Evolutionary conservation across 2,329 filamentous ascomycete species (phyloP).

Genomic region (Blastomyces parvus): DNA sequence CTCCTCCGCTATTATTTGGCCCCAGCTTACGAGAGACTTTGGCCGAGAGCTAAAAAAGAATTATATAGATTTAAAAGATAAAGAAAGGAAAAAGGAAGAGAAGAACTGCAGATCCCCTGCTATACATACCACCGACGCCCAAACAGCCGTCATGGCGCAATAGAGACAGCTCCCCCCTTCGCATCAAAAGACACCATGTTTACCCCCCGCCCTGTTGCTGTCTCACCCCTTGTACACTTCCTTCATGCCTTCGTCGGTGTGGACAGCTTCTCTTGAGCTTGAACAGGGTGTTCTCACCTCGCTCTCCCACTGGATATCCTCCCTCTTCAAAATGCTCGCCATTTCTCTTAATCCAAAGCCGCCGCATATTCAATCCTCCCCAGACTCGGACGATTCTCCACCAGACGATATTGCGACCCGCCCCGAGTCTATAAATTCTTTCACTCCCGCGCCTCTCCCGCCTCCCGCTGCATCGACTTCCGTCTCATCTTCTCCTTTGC

Average conservation of each 20-base stretch:
- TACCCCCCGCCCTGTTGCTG: neutral
- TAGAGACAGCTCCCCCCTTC: slow-evolving; percentile 14
- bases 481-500: neutral
- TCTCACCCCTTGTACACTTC: neutral
- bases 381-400: neutral
- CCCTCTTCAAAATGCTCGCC: slow-evolving; percentile 8
- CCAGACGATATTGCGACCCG: neutral
- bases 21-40: slow-evolving; percentile 2
- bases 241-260: slow-evolving; percentile 1
- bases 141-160: slow-evolving; percentile 3
- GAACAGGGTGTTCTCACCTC: neutral
- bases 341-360: slow-evolving; percentile 4
- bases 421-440: neutral
- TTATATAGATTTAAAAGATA: neutral
- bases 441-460: neutral
- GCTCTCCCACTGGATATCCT: slow-evolving; percentile 2
- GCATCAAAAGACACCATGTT: slow-evolving; percentile 8
- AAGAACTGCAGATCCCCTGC: neutral
- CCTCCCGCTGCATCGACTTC: neutral
- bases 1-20: neutral
- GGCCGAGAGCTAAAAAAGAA: neutral
- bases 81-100: neutral
- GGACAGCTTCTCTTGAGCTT: slow-evolving; percentile 3
- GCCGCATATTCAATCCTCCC: slow-evolving; percentile 7
- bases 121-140: neutral